Conservation (phyloP, 768 basidiomycete species). For the Hemileccinum rubropunctum region DNA sequence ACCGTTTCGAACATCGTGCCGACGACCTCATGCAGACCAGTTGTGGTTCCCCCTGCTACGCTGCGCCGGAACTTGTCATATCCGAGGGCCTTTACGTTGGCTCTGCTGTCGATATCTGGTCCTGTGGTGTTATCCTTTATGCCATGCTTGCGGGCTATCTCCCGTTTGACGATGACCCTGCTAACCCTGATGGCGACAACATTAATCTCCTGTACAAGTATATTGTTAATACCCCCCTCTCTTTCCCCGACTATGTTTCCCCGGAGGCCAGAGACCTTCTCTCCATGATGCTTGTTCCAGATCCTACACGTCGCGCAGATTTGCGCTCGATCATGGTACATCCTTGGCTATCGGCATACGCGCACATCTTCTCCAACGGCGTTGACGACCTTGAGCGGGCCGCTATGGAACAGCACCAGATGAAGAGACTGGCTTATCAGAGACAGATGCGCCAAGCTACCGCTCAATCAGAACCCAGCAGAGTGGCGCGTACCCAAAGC, state of each 20-base stretch:
- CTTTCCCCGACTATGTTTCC: slow-evolving; percentile 96
- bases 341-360: slow-evolving; percentile 67
- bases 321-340: slow-evolving; percentile 82
- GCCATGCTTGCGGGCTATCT: slow-evolving; percentile 97
- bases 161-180: slow-evolving; percentile 99
- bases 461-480: slow-evolving; percentile 28
- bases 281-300: slow-evolving; percentile 91
- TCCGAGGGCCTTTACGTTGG: slow-evolving; percentile 97
- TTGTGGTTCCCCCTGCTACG: slow-evolving; percentile 97
- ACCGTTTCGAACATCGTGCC: slow-evolving; percentile 87
- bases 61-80: slow-evolving; percentile 96
- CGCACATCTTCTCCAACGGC: slow-evolving; percentile 54
- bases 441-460: slow-evolving; percentile 67
- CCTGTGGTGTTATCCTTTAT: slow-evolving; percentile 92
- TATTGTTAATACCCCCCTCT: slow-evolving; percentile 94
- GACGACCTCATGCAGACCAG: slow-evolving; percentile 99
- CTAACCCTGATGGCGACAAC: slow-evolving; percentile 98
- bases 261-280: slow-evolving; percentile 80
- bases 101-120: slow-evolving; percentile 97
- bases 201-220: slow-evolving; percentile 99
- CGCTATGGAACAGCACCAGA: slow-evolving; percentile 82
- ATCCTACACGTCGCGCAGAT: slow-evolving; percentile 76
- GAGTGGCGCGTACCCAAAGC: slow-evolving; percentile 49
- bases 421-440: slow-evolving; percentile 80
- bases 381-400: slow-evolving; percentile 78